Base-by-base conservation (phyloP, 768 basidiomycete species). In the Naganishia vaughanmartiniae region DNA sequence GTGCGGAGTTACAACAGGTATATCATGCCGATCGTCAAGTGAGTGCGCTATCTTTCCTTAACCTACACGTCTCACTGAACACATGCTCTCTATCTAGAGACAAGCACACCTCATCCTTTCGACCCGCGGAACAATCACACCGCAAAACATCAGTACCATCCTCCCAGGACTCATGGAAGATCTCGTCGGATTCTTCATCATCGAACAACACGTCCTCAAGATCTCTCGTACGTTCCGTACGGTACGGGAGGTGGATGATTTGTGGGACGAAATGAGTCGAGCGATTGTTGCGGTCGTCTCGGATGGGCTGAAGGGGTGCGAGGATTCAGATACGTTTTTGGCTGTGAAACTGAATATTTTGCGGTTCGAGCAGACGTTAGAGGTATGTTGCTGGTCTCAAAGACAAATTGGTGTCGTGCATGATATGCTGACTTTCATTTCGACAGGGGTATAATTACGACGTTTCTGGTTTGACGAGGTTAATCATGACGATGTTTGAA, bases 21-120 rank as follows among this genome's bases (percentile, higher is more conserved):
- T 99, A 97, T 76, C 95, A 98, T 82, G 92, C 91, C n/a, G 96
- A 99, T 81, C 87, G 96, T 77, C 93, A 95, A 85, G 93, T 89
- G 76, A 45, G 80, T 69, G 15, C 34, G 15, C 11, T n/a, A 24
- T 15, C 12, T 15, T 65, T 5, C 56, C 4, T 0, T 31, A 42
- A 21, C 17, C 30, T 42, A 51, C 24, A n/a, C 48, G 48, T 51
- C 4, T 51, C 48, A n/a, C 48, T 51, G 30, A 30, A 51, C n/a
- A 36, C 21, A 28, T 24, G 48, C 69, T 4, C 19, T 21, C 15
- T 63, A 33, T 31, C 6, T 74, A 96, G 95, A 92, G 93, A 0
- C 96, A 99, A 90, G 95, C 96, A 1, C 90, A 91, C 73, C 87
- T 99, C 11, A 96, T 98, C 79, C 86, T 99, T 33, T 93, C 82